A percentile compares a stretch with the other conserved stretches of the same genome.
These are phyloP conservation scores for Tilletia walkeri DNA, from an alignment of 1,284 basidiomycete genomes.

Conservation along the genomic window DNA sequence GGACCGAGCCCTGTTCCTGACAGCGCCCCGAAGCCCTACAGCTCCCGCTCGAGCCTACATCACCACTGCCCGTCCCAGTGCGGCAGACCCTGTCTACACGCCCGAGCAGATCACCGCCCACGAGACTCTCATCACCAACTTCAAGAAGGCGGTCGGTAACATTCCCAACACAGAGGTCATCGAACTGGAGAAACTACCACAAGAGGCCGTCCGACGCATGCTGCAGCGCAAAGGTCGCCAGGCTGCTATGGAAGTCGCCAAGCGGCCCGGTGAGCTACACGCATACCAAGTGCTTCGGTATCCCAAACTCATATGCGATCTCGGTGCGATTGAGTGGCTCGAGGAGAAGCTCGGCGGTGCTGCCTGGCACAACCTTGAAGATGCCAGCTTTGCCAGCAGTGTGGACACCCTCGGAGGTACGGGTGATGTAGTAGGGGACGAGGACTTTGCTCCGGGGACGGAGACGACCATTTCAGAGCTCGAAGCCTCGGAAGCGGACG, in stretches of 20 bases:
- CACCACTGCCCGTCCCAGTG: conserved; percentile 33
- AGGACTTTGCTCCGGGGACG: neutral
- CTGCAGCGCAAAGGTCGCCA: conserved; percentile 17
- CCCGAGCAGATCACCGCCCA: conserved; percentile 40
- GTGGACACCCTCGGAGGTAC: neutral
- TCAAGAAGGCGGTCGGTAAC: conserved; percentile 43
- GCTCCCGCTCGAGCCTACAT: conserved; percentile 26
- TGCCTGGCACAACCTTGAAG: conserved; percentile 40
- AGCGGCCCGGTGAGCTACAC: conserved; percentile 53
- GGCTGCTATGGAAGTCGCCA: conserved; percentile 42
- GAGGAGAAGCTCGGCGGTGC: conserved; percentile 54
- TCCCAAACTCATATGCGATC: conserved; percentile 44
- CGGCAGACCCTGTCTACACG: conserved; percentile 45
- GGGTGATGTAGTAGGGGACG: neutral
- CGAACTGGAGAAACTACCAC: conserved; percentile 41
- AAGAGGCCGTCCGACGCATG: conserved; percentile 26
- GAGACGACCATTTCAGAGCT: conserved; percentile 4
- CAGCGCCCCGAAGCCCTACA: conserved; percentile 45
- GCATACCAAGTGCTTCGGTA: conserved; percentile 53
- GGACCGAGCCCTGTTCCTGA: conserved; percentile 49
- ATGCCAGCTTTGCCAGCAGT: neutral
- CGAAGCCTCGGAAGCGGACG: neutral
- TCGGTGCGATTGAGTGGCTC: conserved; percentile 56
- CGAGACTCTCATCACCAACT: conserved; percentile 37
- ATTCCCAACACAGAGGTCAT: conserved; percentile 46